Percentiles rank a stretch among this genome's conserved stretches.
Conservation (phyloP, 768 basidiomycete genomes). For the Boletus rubescentipes region DNA sequence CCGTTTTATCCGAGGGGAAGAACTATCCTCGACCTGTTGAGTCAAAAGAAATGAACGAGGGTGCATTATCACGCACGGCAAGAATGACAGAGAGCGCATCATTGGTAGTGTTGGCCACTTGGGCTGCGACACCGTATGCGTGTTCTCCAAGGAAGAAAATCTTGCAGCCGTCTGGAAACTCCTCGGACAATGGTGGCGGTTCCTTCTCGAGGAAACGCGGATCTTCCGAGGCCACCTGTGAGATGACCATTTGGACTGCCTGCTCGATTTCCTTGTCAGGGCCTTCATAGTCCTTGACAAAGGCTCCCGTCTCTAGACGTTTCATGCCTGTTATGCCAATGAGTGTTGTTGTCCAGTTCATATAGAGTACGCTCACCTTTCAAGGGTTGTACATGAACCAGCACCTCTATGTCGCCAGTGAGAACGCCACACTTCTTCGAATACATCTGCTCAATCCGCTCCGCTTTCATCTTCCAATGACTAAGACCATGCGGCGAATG, state of each 20-base stretch:
- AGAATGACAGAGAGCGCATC: slow-evolving; percentile 76
- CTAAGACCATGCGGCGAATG: slow-evolving; percentile 67
- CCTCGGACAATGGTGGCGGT: slow-evolving; percentile 78
- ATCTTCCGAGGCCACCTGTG: slow-evolving; percentile 83
- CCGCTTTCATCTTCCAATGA: slow-evolving; percentile 79
- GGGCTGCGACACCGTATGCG: slow-evolving; percentile 94
- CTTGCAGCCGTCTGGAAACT: slow-evolving; percentile 87
- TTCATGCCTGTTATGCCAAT: slow-evolving; percentile 64
- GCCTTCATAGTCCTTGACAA: slow-evolving; percentile 93
- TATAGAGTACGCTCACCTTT: slow-evolving; percentile 58
- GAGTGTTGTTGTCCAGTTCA: neutral
- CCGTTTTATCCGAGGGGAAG: slow-evolving; percentile 79
- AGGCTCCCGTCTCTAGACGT: slow-evolving; percentile 82
- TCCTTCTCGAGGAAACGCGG: slow-evolving; percentile 81
- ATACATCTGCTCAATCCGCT: slow-evolving; percentile 78
- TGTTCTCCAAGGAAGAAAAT: slow-evolving; percentile 96
- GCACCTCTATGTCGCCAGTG: slow-evolving; percentile 74
- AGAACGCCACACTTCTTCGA: slow-evolving; percentile 89
- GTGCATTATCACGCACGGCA: slow-evolving; percentile 54
- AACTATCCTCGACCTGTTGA: slow-evolving; percentile 48
- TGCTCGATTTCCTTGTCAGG: slow-evolving; percentile 80
- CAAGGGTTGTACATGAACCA: slow-evolving; percentile 87
- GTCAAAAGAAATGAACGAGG: neutral
- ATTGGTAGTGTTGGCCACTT: slow-evolving; percentile 73
- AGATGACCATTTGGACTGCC: slow-evolving; percentile 83